A percentile compares a stretch with the other conserved stretches of the same genome.
Conservation (phyloP, 306 rosid genomes). For the Trifolium subterraneum region DNA sequence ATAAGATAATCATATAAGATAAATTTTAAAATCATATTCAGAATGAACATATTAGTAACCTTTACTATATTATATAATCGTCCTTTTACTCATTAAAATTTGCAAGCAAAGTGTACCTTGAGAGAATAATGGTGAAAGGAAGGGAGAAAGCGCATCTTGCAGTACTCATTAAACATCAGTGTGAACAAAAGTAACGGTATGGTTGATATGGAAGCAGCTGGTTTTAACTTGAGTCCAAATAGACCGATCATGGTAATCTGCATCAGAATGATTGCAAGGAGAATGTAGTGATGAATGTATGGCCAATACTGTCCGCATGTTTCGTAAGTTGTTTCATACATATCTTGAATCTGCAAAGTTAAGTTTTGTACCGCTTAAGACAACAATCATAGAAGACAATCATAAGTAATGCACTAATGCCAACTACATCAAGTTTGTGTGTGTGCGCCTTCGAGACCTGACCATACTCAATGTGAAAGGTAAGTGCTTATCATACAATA, state of each 20-base stretch:
- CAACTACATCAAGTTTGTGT: not conserved
- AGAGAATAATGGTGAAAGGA: conserved; percentile 62
- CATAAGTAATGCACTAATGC: not conserved
- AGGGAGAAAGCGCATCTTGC: conserved; percentile 95
- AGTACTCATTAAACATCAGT: conserved; percentile 77
- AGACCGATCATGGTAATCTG: conserved; percentile 95
- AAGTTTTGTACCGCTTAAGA: conserved; percentile 5
- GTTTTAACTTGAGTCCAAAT: conserved; percentile 79
- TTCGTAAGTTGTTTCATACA: conserved; percentile 75
- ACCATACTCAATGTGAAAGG: not conserved
- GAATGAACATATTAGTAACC: not conserved
- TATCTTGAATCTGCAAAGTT: conserved; percentile 78
- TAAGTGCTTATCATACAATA: too few species aligned
- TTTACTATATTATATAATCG: not conserved
- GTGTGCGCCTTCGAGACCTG: not conserved
- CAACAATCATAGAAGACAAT: conserved; percentile 18
- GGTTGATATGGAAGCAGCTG: conserved; percentile 83
- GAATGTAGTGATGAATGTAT: conserved; percentile 75
- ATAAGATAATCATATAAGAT: not conserved
- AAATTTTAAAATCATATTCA: not conserved
- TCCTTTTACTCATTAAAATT: not conserved
- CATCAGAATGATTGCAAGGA: conserved; percentile 77
- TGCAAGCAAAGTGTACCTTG: conserved; percentile 55
- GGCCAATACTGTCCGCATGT: conserved; percentile 94
- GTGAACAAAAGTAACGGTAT: conserved; percentile 74